These are phyloP conservation scores for Flammula alnicola DNA, from an alignment of 1,284 basidiomycete genomes.

Conservation along the genomic window DNA sequence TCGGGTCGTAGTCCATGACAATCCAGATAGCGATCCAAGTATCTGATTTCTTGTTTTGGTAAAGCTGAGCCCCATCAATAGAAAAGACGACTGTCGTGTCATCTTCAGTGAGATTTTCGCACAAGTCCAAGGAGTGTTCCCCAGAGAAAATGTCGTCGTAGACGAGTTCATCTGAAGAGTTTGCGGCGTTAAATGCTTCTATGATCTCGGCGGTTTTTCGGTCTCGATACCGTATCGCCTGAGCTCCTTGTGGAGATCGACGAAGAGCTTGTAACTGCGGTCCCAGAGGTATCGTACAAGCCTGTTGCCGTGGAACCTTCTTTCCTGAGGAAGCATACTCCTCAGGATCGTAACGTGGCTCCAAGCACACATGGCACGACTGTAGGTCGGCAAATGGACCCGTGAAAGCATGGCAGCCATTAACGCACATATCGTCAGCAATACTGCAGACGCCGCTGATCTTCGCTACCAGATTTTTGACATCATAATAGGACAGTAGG, in stretches of 20 bases:
- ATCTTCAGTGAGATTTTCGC: constrained; percentile 4
- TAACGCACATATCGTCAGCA: constrained; percentile 26
- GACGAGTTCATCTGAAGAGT: constrained; percentile 6
- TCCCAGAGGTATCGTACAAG: constrained; percentile 20
- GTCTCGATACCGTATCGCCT: constrained; percentile 16
- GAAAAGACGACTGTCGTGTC: constrained; percentile 15
- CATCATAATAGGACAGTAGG: constrained; percentile 28
- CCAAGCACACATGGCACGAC: constrained; percentile 16
- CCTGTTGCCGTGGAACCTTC: constrained; percentile 14
- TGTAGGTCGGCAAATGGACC: constrained; percentile 15
- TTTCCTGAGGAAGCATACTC: neutral
- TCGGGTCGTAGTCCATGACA: constrained; percentile 22
- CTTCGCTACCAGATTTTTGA: constrained; percentile 24
- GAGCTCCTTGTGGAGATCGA: constrained; percentile 11
- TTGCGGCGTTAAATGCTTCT: constrained; percentile 7
- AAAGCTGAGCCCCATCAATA: constrained; percentile 38
- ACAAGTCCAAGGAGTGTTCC: constrained; percentile 10
- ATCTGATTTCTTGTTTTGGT: constrained; percentile 36
- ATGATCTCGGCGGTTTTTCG: too few species aligned
- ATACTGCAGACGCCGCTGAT: constrained; percentile 20
- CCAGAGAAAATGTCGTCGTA: constrained; percentile 19
- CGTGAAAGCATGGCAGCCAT: constrained; percentile 24
- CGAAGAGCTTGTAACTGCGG: constrained; percentile 24
- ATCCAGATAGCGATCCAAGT: constrained; percentile 35
- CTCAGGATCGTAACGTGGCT: constrained; percentile 16